These are phyloP conservation scores for Lentinus tigrinus DNA, from an alignment of 768 basidiomycete genomes.

Conservation along the genomic window DNA sequence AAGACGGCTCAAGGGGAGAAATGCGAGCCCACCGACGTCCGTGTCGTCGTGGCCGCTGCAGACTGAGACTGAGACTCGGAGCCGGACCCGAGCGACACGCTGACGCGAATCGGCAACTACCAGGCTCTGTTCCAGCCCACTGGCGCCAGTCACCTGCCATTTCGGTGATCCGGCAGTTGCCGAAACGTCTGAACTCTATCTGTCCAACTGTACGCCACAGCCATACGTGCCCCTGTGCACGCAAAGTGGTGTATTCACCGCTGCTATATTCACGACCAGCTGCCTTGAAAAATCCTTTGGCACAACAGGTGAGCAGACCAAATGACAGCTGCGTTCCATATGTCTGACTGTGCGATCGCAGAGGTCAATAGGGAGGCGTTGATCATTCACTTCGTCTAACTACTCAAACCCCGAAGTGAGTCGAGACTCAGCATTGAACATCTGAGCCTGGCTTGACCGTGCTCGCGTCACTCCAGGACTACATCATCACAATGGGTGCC, in stretches of 20 bases:
- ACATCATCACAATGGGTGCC: conserved; percentile 74
- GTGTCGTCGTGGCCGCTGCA: not conserved
- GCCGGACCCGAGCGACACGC: not conserved
- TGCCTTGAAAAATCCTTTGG: conserved; percentile 97
- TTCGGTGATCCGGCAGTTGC: no score
- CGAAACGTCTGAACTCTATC: conserved; percentile 20
- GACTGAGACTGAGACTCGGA: not conserved
- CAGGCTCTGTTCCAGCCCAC: not conserved
- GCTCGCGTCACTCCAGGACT: not conserved
- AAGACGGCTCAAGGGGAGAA: not conserved
- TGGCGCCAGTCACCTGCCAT: not conserved
- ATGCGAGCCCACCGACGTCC: no score
- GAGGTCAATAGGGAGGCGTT: conserved; percentile 96
- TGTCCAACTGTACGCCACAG: conserved; percentile 27
- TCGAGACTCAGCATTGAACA: not conserved
- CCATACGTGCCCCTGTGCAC: not conserved
- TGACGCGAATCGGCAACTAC: not conserved
- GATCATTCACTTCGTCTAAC: conserved; percentile 18
- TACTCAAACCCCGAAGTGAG: conserved; percentile 9
- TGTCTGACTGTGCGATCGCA: conserved; percentile 30
- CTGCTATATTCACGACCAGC: conserved; percentile 28
- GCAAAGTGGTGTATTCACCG: not conserved
- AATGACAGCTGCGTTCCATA: not conserved
- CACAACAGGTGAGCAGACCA: conserved; percentile 66
- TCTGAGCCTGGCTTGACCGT: not conserved